Evolutionary conservation across 176 grass and related monocot species (phyloP).

Genomic region (Zea luxurians): DNA sequence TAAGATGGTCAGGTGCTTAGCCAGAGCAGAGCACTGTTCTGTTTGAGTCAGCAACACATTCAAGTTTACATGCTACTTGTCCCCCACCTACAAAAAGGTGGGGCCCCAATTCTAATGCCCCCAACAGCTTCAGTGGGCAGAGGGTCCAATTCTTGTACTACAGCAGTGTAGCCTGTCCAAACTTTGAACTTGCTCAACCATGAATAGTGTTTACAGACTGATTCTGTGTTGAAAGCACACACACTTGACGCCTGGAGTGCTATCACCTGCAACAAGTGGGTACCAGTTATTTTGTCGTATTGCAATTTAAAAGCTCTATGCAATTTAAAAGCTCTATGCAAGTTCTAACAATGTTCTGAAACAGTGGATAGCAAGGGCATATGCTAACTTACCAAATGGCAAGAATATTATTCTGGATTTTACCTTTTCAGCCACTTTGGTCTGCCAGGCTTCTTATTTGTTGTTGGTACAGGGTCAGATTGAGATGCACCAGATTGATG

Average conservation of each 20-base stretch:
- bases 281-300: constrained; percentile 4
- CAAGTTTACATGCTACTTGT: constrained; percentile 35
- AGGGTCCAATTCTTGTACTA: constrained; percentile 6
- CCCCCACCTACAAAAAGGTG: constrained; percentile 4
- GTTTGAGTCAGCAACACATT: not conserved
- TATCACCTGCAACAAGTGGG: constrained; percentile 43
- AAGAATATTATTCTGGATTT: not conserved
- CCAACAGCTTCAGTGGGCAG: constrained; percentile 10
- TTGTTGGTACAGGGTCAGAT: constrained; percentile 52
- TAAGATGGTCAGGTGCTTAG: constrained; percentile 9
- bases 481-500: constrained; percentile 32
- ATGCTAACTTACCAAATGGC: not conserved
- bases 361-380: not conserved
- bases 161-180: not conserved
- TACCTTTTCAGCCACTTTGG: constrained; percentile 98
- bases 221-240: constrained; percentile 6
- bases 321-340: not conserved
- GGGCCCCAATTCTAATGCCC: not conserved
- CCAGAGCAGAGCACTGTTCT: constrained; percentile 17
- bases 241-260: not conserved
- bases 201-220: constrained; percentile 14
- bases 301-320: not conserved
- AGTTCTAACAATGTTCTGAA: not conserved
- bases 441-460: constrained; percentile 72
- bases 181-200: constrained; percentile 30